phyloP scores from a whole-genome alignment of 108 stramenopile genomes.

The Fragilaria crotonensis region DNA sequence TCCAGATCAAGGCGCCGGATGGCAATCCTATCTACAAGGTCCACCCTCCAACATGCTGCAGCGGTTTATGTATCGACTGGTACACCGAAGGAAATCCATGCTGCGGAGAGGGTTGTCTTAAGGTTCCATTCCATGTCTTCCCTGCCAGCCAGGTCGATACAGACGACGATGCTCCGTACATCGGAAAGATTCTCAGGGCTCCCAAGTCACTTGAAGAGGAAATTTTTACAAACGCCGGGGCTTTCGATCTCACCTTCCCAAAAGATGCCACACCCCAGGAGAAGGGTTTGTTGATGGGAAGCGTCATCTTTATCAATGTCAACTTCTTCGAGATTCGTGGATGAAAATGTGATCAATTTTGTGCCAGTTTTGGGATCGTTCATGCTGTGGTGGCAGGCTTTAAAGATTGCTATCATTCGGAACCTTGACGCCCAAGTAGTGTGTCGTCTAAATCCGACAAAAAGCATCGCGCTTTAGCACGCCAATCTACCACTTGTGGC shows the following conservation, averaged over 20 bases:
- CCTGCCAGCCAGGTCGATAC: constrained; percentile 32
- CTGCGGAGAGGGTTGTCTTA: constrained; percentile 62
- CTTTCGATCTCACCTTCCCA: constrained; percentile 59
- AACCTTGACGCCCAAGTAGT: too few species aligned
- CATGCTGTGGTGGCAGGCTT: too few species aligned
- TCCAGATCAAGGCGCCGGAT: constrained; percentile 35
- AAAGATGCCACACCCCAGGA: constrained; percentile 36
- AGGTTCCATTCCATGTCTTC: constrained; percentile 57
- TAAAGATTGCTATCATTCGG: too few species aligned
- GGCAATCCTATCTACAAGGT: constrained; percentile 30
- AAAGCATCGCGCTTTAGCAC: too few species aligned
- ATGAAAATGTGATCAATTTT: too few species aligned
- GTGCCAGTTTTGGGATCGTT: too few species aligned
- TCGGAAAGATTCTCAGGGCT: constrained; percentile 50
- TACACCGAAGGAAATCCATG: constrained; percentile 65
- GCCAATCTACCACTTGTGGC: too few species aligned
- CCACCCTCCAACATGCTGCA: constrained; percentile 66
- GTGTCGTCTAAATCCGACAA: too few species aligned
- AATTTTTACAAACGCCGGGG: constrained; percentile 57
- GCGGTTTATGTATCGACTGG: constrained; percentile 58
- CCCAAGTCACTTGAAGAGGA: constrained; percentile 37
- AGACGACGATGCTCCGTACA: constrained; percentile 39
- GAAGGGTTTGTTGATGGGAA: constrained; percentile 56
- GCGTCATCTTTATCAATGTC: constrained; percentile 60
- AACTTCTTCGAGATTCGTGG: constrained; percentile 44